Evolutionary conservation across 371 early-diverging fungal genomes (phyloP), one percentile per base, ranked within the genome.

Genomic region (Syncephalastrum monosporum): DNA sequence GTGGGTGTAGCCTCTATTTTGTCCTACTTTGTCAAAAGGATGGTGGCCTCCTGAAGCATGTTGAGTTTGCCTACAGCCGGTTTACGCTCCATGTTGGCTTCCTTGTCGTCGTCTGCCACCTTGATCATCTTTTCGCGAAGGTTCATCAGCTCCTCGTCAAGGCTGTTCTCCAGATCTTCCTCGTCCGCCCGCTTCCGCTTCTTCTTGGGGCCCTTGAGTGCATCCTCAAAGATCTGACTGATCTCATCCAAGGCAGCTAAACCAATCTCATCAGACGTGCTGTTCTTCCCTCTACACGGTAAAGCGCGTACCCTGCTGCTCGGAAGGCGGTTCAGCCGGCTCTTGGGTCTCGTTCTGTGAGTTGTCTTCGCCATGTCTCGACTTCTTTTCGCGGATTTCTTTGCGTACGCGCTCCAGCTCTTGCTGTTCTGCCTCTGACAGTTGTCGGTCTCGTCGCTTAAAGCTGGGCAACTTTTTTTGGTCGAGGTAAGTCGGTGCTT

Each of bases 1-100:
- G 21, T 21, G 2, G 21, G 21, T 21, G 21, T 21, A 21, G 21
- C 21, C 0, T 21, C 21, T 21, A 2, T 21, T 23, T 24, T 19
- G 8, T 33, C 24, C 19, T 79, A 86, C 84, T 92, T 92, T 65
- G 85, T 75, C 53, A 96, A 71, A 57, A 82, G 83, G 12, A 58
- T 73, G 23, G 79, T 77, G 14, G 93, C 90, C 27, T 76, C 77
- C 10, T 85, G 82, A 55, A 99, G 79, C 81, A 92, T 79, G 63
- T 85, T 86, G 53, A 97, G 77, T 72, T 96, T 97, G 42, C 88
- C 81, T 15, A 91, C 75, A 1, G 95, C 94, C 0, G 96, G 91
- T 58, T 83, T 73, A 42, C 83, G 74, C 53, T 87, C 74, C 55
- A 78, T 69, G 63, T 95, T 93, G 43, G 88, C 77, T 61, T 88